phyloP scores from a whole-genome alignment of 2,329 filamentous ascomycete species.

The Huntiella decipiens region DNA sequence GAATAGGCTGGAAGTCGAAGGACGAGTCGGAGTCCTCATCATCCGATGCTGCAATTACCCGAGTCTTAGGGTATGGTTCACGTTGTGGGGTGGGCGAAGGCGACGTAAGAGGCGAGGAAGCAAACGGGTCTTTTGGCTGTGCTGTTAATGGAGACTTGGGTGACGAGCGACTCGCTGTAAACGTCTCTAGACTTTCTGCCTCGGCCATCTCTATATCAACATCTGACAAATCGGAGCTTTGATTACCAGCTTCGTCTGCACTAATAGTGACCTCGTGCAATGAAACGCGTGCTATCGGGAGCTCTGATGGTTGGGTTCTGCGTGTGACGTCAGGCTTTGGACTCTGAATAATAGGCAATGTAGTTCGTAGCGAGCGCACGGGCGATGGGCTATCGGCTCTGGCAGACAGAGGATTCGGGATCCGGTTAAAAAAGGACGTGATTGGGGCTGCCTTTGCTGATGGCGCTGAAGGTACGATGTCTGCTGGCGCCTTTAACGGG shows the following conservation, averaged over 20 bases:
- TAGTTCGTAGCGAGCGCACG: neutral
- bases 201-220: neutral
- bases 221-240: slow-evolving; percentile 1
- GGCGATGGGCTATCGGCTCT: neutral
- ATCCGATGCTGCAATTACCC: slow-evolving; percentile 51
- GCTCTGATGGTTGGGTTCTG: neutral
- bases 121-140: slow-evolving; percentile 1
- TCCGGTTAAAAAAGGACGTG: too few species aligned
- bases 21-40: slow-evolving; percentile 45
- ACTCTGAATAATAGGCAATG: slow-evolving; percentile 6
- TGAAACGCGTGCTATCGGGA: neutral
- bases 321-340: slow-evolving; percentile 1
- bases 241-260: neutral
- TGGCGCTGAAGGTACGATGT: too few species aligned
- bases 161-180: neutral
- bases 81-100: slow-evolving; percentile 6
- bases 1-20: slow-evolving; percentile 27
- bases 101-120: neutral
- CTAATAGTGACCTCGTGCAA: neutral
- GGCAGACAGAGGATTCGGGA: neutral
- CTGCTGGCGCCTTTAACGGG: too few species aligned
- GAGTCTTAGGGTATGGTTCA: slow-evolving; percentile 24
- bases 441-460: too few species aligned
- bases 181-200: neutral
- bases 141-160: neutral